A percentile compares a stretch with the other conserved stretches of the same genome.
Evolutionary conservation across 345 rosid species (phyloP).

Genomic region (Murraya koenigii): DNA sequence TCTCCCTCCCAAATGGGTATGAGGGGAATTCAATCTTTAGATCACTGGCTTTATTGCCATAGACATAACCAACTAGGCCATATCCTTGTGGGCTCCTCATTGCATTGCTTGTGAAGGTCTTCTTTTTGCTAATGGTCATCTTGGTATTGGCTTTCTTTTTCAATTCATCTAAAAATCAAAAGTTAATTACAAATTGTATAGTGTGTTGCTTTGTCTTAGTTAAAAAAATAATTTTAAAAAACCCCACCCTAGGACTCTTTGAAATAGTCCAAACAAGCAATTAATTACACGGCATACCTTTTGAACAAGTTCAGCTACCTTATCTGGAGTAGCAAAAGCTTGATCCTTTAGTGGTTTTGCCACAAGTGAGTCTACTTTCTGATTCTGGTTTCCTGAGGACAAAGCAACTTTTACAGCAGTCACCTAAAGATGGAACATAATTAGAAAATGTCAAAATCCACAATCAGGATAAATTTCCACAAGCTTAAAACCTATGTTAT

Average conservation of each 20-base stretch:
- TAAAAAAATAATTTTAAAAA: not conserved
- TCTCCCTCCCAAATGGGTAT: too few relatives aligned
- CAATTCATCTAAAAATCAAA: not conserved
- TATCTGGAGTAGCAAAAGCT: slow-evolving; percentile 93
- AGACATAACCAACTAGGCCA: too few relatives aligned
- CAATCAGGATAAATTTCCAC: not conserved
- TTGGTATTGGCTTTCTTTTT: not conserved
- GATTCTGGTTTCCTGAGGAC: slow-evolving; percentile 58
- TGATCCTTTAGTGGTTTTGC: slow-evolving; percentile 89
- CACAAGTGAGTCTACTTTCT: slow-evolving; percentile 66
- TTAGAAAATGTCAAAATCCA: not conserved
- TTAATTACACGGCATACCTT: slow-evolving; percentile 50
- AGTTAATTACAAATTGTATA: not conserved
- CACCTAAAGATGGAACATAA: slow-evolving; percentile 48
- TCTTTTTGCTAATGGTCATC: not conserved
- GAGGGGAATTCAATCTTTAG: too few relatives aligned
- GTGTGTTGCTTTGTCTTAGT: not conserved
- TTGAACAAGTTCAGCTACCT: slow-evolving; percentile 91
- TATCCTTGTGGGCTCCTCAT: too few relatives aligned
- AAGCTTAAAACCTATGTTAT: not conserved
- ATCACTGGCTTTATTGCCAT: too few relatives aligned
- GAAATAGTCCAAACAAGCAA: not conserved
- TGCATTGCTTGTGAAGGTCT: not conserved
- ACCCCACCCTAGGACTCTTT: not conserved
- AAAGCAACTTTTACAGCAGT: slow-evolving; percentile 83